Conservation (phyloP, 192 early-diverging fungal genomes). For the Backusella psychrophila region DNA sequence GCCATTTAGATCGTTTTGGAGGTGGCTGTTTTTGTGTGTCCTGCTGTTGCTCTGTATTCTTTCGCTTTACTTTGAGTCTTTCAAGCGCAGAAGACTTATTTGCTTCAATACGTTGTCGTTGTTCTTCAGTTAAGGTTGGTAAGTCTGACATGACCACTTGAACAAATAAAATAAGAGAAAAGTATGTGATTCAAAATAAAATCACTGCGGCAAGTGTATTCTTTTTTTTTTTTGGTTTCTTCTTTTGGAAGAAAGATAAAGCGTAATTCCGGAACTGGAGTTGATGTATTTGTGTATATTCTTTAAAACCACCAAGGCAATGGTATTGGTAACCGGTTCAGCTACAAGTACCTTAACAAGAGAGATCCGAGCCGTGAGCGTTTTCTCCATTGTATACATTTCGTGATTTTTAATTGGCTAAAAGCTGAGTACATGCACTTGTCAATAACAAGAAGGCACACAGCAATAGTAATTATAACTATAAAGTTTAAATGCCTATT, state of each 20-base stretch:
- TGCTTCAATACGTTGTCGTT: slow-evolving; percentile 40
- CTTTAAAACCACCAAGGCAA: neutral
- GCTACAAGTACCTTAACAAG: neutral
- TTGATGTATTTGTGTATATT: neutral
- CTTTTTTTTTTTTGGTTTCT: no score
- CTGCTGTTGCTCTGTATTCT: neutral
- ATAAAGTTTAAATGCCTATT: neutral
- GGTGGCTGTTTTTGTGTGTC: neutral
- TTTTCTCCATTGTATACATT: neutral
- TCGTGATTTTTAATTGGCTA: no score
- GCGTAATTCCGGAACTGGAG: no score
- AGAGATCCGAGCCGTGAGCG: neutral
- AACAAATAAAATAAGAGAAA: neutral
- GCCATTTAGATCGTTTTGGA: slow-evolving; percentile 26
- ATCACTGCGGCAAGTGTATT: neutral
- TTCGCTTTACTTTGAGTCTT: slow-evolving; percentile 26
- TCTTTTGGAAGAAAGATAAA: no score
- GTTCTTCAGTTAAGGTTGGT: slow-evolving; percentile 39
- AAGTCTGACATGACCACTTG: neutral
- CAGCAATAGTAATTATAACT: no score
- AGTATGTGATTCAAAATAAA: neutral
- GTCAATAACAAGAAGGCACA: no score
- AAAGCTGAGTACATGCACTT: no score
- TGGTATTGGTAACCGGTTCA: no score
- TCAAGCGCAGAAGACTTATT: slow-evolving; percentile 49